A percentile compares a stretch with the other conserved stretches of the same genome.
Evolutionary conservation across 2,329 filamentous ascomycete genomes (phyloP).

Genomic region (Aspergillus sp.): DNA sequence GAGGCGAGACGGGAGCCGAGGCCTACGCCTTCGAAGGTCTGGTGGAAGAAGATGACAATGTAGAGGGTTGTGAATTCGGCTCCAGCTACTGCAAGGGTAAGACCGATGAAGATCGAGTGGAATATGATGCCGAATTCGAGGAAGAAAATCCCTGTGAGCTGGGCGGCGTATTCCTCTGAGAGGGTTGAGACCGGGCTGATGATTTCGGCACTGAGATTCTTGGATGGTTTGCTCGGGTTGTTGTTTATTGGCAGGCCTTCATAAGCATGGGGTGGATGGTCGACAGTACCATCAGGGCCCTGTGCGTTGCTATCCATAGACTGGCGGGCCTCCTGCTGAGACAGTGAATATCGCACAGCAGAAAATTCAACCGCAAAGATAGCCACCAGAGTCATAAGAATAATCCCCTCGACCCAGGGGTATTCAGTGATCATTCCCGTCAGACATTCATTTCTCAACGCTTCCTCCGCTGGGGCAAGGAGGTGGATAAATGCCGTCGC

Average conservation of each 20-base stretch:
- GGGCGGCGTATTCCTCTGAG: constrained; percentile 61
- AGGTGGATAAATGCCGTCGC: constrained; percentile 90
- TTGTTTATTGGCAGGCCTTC: constrained; percentile 47
- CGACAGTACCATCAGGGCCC: constrained; percentile 27
- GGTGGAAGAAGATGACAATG: constrained; percentile 78
- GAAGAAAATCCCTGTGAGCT: constrained; percentile 85
- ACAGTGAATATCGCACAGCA: constrained; percentile 70
- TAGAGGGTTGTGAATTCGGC: constrained; percentile 61
- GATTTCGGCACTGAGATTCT: constrained; percentile 29
- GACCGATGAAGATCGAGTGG: constrained; percentile 88
- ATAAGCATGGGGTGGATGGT: too few relatives aligned
- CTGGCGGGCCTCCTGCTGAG: constrained; percentile 55
- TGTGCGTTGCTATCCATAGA: constrained; percentile 22
- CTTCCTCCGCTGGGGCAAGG: constrained; percentile 76
- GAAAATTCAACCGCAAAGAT: constrained; percentile 89
- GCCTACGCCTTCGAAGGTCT: constrained; percentile 90
- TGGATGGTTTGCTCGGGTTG: constrained; percentile 58
- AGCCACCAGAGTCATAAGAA: constrained; percentile 79
- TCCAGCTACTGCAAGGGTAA: constrained; percentile 69
- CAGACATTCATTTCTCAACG: constrained; percentile 69
- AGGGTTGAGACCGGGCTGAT: constrained; percentile 41
- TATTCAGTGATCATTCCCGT: constrained; percentile 67
- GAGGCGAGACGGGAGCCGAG: constrained; percentile 79
- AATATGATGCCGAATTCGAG: constrained; percentile 96
- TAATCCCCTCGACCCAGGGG: constrained; percentile 80